Conservation (phyloP, 495 filamentous ascomycete species). For the Xanthoparmelia taractica region DNA sequence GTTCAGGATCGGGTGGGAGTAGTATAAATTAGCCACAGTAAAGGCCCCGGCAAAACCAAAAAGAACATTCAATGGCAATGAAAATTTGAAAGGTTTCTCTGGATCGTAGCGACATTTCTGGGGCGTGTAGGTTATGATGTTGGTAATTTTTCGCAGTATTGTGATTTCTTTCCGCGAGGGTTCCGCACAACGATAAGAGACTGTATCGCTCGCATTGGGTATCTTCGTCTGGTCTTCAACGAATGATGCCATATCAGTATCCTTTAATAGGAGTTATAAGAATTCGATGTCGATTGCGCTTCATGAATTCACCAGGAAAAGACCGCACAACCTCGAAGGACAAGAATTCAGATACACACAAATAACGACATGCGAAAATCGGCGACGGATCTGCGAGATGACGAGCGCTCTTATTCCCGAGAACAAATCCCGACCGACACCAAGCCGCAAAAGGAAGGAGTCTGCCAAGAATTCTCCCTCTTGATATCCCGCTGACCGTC, state of each 20-base stretch:
- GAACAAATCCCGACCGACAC: background rate
- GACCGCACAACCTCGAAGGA: background rate
- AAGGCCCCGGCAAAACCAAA: constrained; percentile 49
- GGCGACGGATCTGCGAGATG: background rate
- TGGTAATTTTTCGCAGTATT: background rate
- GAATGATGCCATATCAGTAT: background rate
- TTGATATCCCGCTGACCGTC: background rate
- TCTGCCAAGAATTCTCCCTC: background rate
- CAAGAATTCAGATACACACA: background rate
- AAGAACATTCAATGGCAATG: constrained; percentile 50
- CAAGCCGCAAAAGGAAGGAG: background rate
- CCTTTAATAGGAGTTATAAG: background rate
- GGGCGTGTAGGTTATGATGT: constrained; percentile 40
- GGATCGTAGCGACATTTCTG: constrained; percentile 50
- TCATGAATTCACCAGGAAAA: background rate
- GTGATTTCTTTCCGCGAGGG: background rate
- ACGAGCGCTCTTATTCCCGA: background rate
- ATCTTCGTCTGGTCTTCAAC: background rate
- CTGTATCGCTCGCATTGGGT: background rate
- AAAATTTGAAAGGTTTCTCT: constrained; percentile 49
- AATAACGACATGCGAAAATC: background rate
- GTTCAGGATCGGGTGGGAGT: constrained; percentile 62
- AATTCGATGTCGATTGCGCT: no score
- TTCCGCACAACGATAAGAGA: background rate
- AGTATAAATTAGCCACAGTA: constrained; percentile 65